These are phyloP conservation scores for Dendrobium officinale DNA, from an alignment of 106 monocot species.

Conservation along the genomic window DNA sequence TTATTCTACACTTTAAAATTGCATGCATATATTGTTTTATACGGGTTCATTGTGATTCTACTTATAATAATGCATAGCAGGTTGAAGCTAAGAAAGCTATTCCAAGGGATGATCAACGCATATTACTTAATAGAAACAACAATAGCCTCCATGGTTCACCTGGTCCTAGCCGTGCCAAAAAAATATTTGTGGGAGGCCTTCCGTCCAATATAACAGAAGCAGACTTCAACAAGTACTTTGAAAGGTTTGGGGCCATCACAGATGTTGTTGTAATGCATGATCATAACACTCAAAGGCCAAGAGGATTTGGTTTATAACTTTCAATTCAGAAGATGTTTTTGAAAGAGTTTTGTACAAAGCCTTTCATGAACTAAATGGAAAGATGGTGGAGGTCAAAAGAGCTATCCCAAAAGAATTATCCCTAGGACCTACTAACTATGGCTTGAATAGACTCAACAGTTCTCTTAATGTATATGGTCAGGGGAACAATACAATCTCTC, in stretches of 20 bases:
- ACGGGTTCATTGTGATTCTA: neutral
- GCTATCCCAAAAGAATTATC: conserved; percentile 38
- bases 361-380: conserved; percentile 34
- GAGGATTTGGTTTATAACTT: conserved; percentile 37
- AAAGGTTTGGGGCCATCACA: conserved; percentile 29
- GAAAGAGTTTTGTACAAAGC: conserved; percentile 22
- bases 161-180: conserved; percentile 24
- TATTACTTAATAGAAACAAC: conserved; percentile 17
- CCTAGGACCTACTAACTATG: conserved; percentile 25
- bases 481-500: conserved; percentile 39
- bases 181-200: conserved; percentile 35
- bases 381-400: conserved; percentile 38
- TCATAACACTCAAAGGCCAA: conserved; percentile 36
- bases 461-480: conserved; percentile 38
- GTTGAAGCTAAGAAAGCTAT: conserved; percentile 25
- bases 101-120: conserved; percentile 18
- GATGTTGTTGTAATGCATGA: conserved; percentile 40
- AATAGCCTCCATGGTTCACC: conserved; percentile 12
- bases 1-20: too few relatives aligned
- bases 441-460: conserved; percentile 31
- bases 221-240: conserved; percentile 32
- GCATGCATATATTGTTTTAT: too few relatives aligned
- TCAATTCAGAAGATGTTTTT: conserved; percentile 29
- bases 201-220: conserved; percentile 24
- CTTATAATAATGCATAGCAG: neutral